Percentiles rank a stretch among this genome's conserved stretches.
phyloP scores from a whole-genome alignment of 2,329 filamentous ascomycete genomes.

The Cladosporium sp. region DNA sequence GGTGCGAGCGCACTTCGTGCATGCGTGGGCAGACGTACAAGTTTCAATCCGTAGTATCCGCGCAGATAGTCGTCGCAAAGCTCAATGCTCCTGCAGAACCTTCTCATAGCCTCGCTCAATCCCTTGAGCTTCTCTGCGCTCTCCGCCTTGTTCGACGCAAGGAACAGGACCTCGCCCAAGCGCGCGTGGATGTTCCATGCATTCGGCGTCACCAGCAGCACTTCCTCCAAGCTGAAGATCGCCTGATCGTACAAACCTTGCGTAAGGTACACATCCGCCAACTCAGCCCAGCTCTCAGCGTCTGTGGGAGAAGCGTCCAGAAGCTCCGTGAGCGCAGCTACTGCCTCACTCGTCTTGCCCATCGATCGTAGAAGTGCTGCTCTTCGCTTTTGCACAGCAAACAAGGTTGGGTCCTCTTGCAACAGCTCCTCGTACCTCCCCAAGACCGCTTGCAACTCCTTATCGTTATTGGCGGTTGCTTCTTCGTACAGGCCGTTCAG shows the following conservation, averaged over 20 bases:
- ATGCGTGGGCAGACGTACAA: slow-evolving; percentile 49
- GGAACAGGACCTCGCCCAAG: slow-evolving; percentile 75
- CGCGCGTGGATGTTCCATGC: slow-evolving; percentile 95
- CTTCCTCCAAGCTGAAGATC: slow-evolving; percentile 85
- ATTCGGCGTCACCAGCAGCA: slow-evolving; percentile 78
- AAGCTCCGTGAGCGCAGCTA: slow-evolving; percentile 66
- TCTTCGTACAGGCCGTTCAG: slow-evolving; percentile 80
- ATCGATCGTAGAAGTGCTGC: slow-evolving; percentile 74
- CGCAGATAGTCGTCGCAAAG: slow-evolving; percentile 89
- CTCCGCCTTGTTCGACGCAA: slow-evolving; percentile 46
- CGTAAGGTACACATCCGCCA: slow-evolving; percentile 77
- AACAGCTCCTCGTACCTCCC: slow-evolving; percentile 74
- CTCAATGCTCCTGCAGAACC: slow-evolving; percentile 87
- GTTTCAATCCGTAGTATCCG: slow-evolving; percentile 85
- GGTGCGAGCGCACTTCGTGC: not conserved
- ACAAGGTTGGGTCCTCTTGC: slow-evolving; percentile 68
- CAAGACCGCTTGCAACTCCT: slow-evolving; percentile 64
- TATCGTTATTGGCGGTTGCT: slow-evolving; percentile 64
- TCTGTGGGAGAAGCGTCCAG: slow-evolving; percentile 84
- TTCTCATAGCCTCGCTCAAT: slow-evolving; percentile 69
- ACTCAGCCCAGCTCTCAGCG: slow-evolving; percentile 87
- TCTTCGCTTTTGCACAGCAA: slow-evolving; percentile 79
- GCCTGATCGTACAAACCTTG: slow-evolving; percentile 78
- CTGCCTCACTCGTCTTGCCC: slow-evolving; percentile 66
- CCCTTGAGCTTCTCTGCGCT: slow-evolving; percentile 41